These are phyloP conservation scores for Firmiana major DNA, from an alignment of 345 rosid genomes.

Conservation along the genomic window DNA sequence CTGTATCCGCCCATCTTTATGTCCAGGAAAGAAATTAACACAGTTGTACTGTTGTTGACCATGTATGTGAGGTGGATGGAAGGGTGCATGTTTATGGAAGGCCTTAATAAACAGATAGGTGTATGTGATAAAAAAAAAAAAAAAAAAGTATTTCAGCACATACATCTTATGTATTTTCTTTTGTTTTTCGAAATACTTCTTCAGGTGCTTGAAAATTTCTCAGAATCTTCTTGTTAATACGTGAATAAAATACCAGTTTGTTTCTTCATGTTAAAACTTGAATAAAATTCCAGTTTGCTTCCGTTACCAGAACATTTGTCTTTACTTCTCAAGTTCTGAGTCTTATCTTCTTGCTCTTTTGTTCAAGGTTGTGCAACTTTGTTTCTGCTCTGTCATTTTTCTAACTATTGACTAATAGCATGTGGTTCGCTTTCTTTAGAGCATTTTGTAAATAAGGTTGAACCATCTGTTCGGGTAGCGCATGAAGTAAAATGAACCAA, in stretches of 20 bases:
- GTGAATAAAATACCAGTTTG: constrained; percentile 25
- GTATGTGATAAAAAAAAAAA: constrained; percentile 27
- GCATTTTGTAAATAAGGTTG: not conserved
- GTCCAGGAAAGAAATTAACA: constrained; percentile 10
- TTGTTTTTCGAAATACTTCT: not conserved
- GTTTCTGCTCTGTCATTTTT: not conserved
- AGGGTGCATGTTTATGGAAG: constrained; percentile 20
- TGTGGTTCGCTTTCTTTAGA: not conserved
- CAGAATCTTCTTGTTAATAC: constrained; percentile 21
- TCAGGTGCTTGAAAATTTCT: not conserved
- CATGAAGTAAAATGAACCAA: not conserved
- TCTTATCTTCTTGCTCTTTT: not conserved
- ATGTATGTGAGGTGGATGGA: constrained; percentile 16
- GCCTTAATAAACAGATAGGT: constrained; percentile 29
- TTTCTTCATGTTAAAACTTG: constrained; percentile 10
- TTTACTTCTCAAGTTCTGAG: not conserved
- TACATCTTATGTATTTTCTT: constrained; percentile 22
- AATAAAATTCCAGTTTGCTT: constrained; percentile 23
- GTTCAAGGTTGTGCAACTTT: not conserved
- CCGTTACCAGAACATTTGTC: not conserved
- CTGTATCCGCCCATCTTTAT: constrained; percentile 14
- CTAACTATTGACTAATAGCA: not conserved
- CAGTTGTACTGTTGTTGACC: constrained; percentile 16
- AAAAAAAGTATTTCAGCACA: constrained; percentile 15
- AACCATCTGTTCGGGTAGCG: not conserved